Evolutionary conservation across 768 basidiomycete species (phyloP).

Genomic region (Agrocybe praecox): DNA sequence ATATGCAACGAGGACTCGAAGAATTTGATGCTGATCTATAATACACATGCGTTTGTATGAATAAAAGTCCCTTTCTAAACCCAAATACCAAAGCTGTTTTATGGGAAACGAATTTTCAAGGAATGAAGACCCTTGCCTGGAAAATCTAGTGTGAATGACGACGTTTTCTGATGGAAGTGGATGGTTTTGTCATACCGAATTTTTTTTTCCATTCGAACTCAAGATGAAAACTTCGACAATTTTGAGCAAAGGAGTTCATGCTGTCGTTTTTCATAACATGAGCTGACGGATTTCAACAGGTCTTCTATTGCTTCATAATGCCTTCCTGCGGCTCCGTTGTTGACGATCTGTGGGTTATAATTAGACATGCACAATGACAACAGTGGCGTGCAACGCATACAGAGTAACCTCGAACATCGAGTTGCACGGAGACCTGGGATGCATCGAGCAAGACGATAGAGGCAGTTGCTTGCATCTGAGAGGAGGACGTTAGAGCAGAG

Average conservation of each 20-base stretch:
- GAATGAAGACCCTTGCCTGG: not conserved
- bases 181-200: not conserved
- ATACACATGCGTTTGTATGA: conserved; percentile 13
- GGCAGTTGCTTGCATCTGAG: conserved; percentile 52
- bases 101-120: conserved; percentile 2
- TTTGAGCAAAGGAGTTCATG: conserved; percentile 50
- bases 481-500: conserved; percentile 42
- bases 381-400: conserved; percentile 32
- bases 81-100: conserved; percentile 9
- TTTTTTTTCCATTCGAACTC: not conserved
- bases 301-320: conserved; percentile 63
- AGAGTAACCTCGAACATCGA: conserved; percentile 59
- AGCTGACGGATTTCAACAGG: conserved; percentile 56
- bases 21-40: conserved; percentile 11
- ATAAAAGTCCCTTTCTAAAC: conserved; percentile 10
- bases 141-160: not conserved
- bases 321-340: not conserved
- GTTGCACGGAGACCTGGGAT: conserved; percentile 40
- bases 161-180: not conserved
- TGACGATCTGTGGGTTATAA: conserved; percentile 14
- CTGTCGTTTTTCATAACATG: conserved; percentile 48
- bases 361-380: conserved; percentile 1
- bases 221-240: conserved; percentile 44
- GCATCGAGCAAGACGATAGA: conserved; percentile 62
- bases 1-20: conserved; percentile 6